Conservation (phyloP, 768 basidiomycete genomes). For the Fomitopsis serialis region DNA sequence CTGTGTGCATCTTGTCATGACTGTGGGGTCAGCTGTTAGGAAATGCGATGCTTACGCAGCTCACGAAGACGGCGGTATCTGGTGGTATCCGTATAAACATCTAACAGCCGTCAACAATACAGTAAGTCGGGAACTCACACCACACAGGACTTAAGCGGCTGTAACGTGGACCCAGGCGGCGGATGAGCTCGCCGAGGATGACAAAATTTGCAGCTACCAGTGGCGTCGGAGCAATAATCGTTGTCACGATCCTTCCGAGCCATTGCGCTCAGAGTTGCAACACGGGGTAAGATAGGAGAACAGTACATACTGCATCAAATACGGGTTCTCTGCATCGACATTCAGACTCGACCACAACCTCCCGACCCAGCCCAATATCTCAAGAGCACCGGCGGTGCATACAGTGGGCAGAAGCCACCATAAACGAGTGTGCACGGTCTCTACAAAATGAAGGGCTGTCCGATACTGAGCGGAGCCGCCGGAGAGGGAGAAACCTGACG, state of each 20-base stretch:
- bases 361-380: conserved; percentile 35
- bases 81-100: background rate
- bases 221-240: conserved; percentile 54
- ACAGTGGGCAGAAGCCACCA: conserved; percentile 33
- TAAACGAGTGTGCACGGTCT: conserved; percentile 24
- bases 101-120: no score
- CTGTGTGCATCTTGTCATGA: conserved; percentile 2
- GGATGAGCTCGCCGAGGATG: conserved; percentile 45
- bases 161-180: conserved; percentile 38
- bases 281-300: background rate
- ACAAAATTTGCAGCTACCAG: conserved; percentile 57
- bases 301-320: conserved; percentile 34
- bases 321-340: conserved; percentile 23
- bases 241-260: conserved; percentile 36
- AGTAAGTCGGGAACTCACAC: no score
- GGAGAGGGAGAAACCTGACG: conserved; percentile 1
- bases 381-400: conserved; percentile 26
- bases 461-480: background rate
- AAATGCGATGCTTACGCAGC: conserved; percentile 22
- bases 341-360: conserved; percentile 29
- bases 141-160: conserved; percentile 24
- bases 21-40: background rate
- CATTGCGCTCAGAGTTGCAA: no score
- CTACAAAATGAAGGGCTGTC: conserved; percentile 19
- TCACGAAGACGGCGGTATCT: conserved; percentile 41